Evolutionary conservation across 1,284 basidiomycete genomes (phyloP).

Genomic region (Laetiporus sulphureus): DNA sequence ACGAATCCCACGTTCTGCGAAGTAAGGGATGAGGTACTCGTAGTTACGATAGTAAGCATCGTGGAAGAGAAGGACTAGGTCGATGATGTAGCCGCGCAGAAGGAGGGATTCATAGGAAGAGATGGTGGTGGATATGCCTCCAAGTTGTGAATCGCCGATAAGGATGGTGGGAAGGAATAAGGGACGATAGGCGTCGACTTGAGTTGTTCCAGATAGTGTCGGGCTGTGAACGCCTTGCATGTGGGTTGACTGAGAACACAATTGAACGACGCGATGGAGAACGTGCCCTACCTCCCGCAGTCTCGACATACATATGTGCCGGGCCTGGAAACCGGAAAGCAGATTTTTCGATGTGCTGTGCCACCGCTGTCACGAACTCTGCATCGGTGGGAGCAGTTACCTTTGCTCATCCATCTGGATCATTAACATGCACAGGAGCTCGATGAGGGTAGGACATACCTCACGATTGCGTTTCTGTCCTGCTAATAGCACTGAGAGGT

Average conservation of each 20-base stretch:
- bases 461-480: conserved; percentile 29
- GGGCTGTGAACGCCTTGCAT: conserved; percentile 94
- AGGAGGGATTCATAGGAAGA: conserved; percentile 89
- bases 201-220: conserved; percentile 79
- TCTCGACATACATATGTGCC: conserved; percentile 83
- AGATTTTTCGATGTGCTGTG: conserved; percentile 51
- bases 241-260: conserved; percentile 5
- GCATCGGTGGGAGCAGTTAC: conserved; percentile 47
- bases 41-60: conserved; percentile 85
- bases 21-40: conserved; percentile 78
- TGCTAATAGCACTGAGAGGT: conserved; percentile 74
- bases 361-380: conserved; percentile 64
- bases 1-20: conserved; percentile 63
- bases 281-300: conserved; percentile 86
- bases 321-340: conserved; percentile 28
- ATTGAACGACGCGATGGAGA: too few relatives aligned
- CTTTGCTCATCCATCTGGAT: conserved; percentile 19
- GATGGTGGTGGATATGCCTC: conserved; percentile 93
- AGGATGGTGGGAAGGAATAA: conserved; percentile 85
- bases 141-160: conserved; percentile 84
- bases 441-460: conserved; percentile 10
- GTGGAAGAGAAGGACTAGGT: conserved; percentile 84
- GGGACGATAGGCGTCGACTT: conserved; percentile 79
- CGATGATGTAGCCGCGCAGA: conserved; percentile 87
- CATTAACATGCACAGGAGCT: background rate